These are phyloP conservation scores for Schoenoplectus tabernaemontani DNA, from an alignment of 202 grass and related monocot species.

Conservation along the genomic window DNA sequence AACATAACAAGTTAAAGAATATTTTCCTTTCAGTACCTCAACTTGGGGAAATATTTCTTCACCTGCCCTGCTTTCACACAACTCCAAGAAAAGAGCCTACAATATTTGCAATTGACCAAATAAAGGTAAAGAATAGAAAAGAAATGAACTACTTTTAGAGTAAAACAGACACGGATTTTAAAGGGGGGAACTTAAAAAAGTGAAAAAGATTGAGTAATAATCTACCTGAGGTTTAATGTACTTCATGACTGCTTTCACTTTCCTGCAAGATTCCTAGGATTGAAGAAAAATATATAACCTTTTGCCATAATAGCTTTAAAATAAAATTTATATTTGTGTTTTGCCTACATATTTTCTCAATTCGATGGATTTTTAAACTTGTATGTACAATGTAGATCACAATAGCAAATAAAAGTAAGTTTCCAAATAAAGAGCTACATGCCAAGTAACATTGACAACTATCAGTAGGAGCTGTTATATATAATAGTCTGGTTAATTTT, in stretches of 20 bases:
- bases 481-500: too few species aligned
- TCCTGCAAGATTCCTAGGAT: neutral
- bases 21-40: neutral
- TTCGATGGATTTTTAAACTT: neutral
- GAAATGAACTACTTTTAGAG: neutral
- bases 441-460: neutral
- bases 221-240: neutral
- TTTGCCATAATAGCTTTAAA: neutral
- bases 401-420: neutral
- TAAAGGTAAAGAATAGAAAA: neutral
- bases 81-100: neutral
- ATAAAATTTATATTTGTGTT: neutral
- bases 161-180: neutral
- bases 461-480: too few species aligned
- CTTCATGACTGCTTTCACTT: neutral
- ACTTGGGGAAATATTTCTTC: neutral
- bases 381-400: neutral
- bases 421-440: neutral
- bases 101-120: neutral
- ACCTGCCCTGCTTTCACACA: neutral
- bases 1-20: neutral
- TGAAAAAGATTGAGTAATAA: neutral
- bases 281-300: neutral
- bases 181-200: neutral
- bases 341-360: neutral